Evolutionary conservation across 2,329 filamentous ascomycete species (phyloP), one percentile per base, ranked within the genome.

Genomic region (Trichoderma gracile): DNA sequence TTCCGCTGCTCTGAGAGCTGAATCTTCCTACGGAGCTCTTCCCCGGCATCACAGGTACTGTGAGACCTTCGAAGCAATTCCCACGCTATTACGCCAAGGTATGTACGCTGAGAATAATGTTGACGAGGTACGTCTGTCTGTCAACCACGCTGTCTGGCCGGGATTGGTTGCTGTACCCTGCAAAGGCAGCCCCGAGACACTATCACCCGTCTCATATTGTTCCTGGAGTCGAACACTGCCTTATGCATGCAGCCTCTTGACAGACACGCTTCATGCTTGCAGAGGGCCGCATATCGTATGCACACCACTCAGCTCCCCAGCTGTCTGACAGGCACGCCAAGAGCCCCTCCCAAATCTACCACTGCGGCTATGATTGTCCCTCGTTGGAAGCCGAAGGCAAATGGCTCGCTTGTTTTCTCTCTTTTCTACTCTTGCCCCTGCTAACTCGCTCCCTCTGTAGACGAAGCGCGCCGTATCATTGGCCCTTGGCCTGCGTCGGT

Each of bases 401-500:
- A 61, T 8, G 47, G 12, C 58, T 45, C 17, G 40, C 59, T 62
- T 54, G 47, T 54, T 59, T 60, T 27, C 46, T 57, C 54, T 50
- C 30, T 52, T 53, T 38, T 38, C 40, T 25, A 38, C 46, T n/a
- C 25, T 38, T 33, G 19, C 47, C 53, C 53, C 47, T 60, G 49
- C 55, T 30, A 57, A 27, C 46, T 23, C 30, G 45, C 33, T 53
- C 17, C 46, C 40, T 50, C 46, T 57, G 23, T 21, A 54, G 33
- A 52, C 23, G 38, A 9, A 19, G 49, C 6, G 21, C 55, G 42
- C 49, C 46, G 59, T 21, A 54, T 43, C 30, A 50, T 21, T 57
- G 54, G 53, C 45, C 53, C 43, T 54, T 54, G 53, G 42, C 19
- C 53, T 42, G n/a, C 40, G 33, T 58, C 61, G 53, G 61, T 64